Evolutionary conservation across 768 basidiomycete species (phyloP), one percentile per base, ranked within the genome.

Genomic region (Naganishia randhawae): DNA sequence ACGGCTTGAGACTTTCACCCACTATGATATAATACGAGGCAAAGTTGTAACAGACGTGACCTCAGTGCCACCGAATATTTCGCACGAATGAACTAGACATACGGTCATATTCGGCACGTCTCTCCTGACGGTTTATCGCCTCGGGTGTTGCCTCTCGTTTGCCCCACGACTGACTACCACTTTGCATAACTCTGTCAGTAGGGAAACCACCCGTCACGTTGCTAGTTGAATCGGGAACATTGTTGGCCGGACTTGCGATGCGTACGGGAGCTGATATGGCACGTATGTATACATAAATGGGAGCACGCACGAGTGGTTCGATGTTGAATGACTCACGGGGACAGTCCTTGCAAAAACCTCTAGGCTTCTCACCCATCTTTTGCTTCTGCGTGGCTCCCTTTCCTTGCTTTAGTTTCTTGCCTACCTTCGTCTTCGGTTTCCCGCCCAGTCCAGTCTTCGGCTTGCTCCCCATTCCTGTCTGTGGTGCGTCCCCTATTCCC

Each of bases 391-490:
- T 35, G 50, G n/a, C 10, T 7, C 32, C 31, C 10, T 39, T 57
- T 10, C 55, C 35, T 37, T 57, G 55, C 55, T 41, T 41, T 29
- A 14, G 39, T 25, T 61, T 42, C 32, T 41, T 61, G 22, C n/a
- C 39, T 10, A 22, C 5, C 54, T 55, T 55, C 33, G 33, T 7
- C 54, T 55, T 52, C 5, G 51, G 51, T 32, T 52, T 31, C 13
- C 29, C 51, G 8, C 51, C 51, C 29, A 32, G 1, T 13, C 51
- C 51, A 6, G 27, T 52, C 4, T 32, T 55, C 37, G 54, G 32
- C n/a, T 55, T 55, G n/a, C 33, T 37, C 3, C 33, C 33, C 57
- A 61, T 61, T 19, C 57, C 57, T 13, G 35, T 25, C 57, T 61
- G 25, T 29, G 57, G 37, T 11, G 3, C 17, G 25, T 16, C n/a